Conservation (phyloP, 2,329 filamentous ascomycete species). For the Talaromyces amestolkiae region DNA sequence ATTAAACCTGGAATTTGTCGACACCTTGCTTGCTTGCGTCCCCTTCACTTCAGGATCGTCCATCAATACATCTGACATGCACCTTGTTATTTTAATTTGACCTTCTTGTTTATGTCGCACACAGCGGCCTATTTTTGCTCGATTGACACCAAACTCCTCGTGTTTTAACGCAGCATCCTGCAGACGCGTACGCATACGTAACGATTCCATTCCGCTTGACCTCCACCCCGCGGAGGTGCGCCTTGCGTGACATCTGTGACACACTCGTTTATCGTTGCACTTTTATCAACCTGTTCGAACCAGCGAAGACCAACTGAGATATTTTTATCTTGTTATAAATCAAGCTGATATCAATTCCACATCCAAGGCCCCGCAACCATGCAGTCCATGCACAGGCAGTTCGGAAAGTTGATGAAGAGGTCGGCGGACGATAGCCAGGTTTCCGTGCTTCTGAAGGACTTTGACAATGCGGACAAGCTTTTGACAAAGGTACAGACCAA, state of each 20-base stretch:
- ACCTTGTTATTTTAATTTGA: not conserved
- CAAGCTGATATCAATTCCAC: not conserved
- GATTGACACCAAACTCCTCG: not conserved
- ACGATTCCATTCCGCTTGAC: not conserved
- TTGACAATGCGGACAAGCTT: constrained; percentile 74
- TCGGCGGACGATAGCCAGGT: constrained; percentile 75
- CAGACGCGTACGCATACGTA: constrained; percentile 9
- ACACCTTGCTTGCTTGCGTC: constrained; percentile 4
- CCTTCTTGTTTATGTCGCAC: not conserved
- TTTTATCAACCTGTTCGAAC: not conserved
- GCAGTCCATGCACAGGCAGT: constrained; percentile 64
- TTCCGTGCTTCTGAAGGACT: constrained; percentile 71
- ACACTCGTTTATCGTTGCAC: not conserved
- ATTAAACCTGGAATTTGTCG: not conserved
- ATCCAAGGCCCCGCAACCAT: constrained; percentile 25
- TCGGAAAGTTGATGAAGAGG: constrained; percentile 68
- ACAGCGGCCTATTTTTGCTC: not conserved
- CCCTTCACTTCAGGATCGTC: not conserved
- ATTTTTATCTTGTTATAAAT: not conserved
- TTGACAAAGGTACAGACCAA: constrained; percentile 61
- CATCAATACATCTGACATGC: not conserved
- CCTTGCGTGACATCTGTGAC: constrained; percentile 1
- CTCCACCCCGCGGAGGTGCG: not conserved
- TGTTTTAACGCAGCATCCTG: not conserved
- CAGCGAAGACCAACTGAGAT: not conserved